These are phyloP conservation scores for Coemansia sp. DNA, from an alignment of 192 early-diverging fungal species.

Conservation along the genomic window DNA sequence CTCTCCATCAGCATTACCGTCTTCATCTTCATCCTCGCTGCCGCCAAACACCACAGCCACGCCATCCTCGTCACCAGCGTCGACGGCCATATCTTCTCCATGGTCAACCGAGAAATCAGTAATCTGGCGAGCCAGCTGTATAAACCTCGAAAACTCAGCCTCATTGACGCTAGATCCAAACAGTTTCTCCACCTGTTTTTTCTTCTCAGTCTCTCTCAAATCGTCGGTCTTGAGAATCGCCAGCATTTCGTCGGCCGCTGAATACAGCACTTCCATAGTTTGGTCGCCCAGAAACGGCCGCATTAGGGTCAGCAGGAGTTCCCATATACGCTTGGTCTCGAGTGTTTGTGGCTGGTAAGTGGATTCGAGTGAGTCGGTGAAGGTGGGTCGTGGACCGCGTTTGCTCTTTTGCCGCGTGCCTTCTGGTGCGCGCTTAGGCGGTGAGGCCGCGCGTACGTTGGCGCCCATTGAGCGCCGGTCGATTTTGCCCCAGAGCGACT, in stretches of 20 bases:
- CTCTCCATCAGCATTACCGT: slow-evolving; percentile 61
- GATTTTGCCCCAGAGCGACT: slow-evolving; percentile 87
- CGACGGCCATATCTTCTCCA: slow-evolving; percentile 60
- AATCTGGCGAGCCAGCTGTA: slow-evolving; percentile 93
- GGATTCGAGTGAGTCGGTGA: slow-evolving; percentile 86
- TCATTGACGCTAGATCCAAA: slow-evolving; percentile 68
- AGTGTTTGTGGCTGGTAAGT: slow-evolving; percentile 89
- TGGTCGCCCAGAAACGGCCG: slow-evolving; percentile 83
- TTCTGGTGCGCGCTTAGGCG: slow-evolving; percentile 61
- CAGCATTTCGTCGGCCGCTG: slow-evolving; percentile 86
- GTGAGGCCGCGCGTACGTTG: slow-evolving; percentile 67
- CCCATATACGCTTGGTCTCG: slow-evolving; percentile 88
- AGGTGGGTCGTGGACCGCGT: slow-evolving; percentile 9
- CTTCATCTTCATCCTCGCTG: slow-evolving; percentile 84
- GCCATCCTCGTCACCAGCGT: slow-evolving; percentile 77
- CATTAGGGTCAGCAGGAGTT: slow-evolving; percentile 84
- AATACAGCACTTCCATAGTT: slow-evolving; percentile 85
- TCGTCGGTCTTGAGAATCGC: slow-evolving; percentile 82
- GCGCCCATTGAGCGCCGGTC: slow-evolving; percentile 85
- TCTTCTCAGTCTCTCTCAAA: slow-evolving; percentile 88
- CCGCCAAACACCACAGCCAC: slow-evolving; percentile 97
- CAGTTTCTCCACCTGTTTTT: slow-evolving; percentile 78
- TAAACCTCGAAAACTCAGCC: slow-evolving; percentile 83
- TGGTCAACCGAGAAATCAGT: slow-evolving; percentile 76
- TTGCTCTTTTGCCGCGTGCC: slow-evolving; percentile 56